Base-by-base conservation (phyloP, 768 basidiomycete genomes). In the Lactarius sp. region DNA sequence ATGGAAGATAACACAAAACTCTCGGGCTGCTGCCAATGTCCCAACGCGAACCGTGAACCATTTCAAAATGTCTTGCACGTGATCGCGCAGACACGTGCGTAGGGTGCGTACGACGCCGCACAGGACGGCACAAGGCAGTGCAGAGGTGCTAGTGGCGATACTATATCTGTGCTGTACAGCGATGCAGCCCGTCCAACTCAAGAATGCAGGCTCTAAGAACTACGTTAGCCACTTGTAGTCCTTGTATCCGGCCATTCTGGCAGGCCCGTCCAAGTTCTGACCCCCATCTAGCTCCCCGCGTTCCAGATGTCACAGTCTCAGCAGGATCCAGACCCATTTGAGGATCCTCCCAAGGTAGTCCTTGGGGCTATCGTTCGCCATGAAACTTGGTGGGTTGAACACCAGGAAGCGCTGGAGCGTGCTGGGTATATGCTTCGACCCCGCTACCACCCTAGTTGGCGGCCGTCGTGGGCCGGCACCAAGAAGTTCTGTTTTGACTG, bases 401-500 rank as follows among this genome's bases (percentile, higher is more conserved):
- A 39, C 6, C 53, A 62, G 16, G n/a, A 33, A 3, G 53, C 44
- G 2, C 22, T 61, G 4, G 52, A 60, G 27, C 27, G 1, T 5
- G 34, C 52, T 12, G 60, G 60, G 10, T 61, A 61, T n/a, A 39
- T 49, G 54, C 54, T 61, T 31, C 60, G 60, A 4, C 18, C 53
- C 16, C 60, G 60, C 18, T 61, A 49, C 31, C 53, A 39, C 7
- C 54, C 37, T 16, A 47, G 18, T n/a, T 56, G 55, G 61, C 5
- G 12, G 33, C 61, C 61, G 6, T 62, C 61, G 8, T 62, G 61
- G 61, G 4, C 2, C 7, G 61, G 61, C 39, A 56, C 55, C 0
- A 9, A 46, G 1, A 62, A 52, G 20, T 12, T 3, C 0, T 36
- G 20, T n/a, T 3, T 18, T 2, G 8, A 56, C 13, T 31, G 22